phyloP scores from a whole-genome alignment of 345 rosid genomes.

The Eucalyptus leucophloia region DNA sequence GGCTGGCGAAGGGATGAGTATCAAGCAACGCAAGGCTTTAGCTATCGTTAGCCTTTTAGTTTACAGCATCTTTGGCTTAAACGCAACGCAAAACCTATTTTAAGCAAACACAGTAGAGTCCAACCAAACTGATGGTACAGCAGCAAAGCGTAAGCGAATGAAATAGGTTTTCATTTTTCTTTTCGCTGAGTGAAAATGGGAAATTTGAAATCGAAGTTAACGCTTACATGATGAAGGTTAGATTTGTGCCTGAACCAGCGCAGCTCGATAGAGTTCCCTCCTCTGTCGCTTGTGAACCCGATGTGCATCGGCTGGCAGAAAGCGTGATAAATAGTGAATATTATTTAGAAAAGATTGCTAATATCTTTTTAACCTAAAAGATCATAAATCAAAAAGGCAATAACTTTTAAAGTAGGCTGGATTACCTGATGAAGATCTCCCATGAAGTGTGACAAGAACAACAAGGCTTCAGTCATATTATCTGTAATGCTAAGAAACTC shows the following conservation, averaged over 20 bases:
- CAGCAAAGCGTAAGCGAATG: neutral
- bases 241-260: conserved; percentile 92
- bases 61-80: neutral
- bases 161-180: neutral
- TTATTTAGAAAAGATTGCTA: neutral
- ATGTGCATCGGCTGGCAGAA: conserved; percentile 72
- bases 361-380: neutral
- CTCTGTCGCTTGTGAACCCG: conserved; percentile 75
- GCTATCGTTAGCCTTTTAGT: neutral
- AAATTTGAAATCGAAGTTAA: neutral
- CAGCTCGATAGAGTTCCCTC: conserved; percentile 75
- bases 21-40: neutral
- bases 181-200: neutral
- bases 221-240: conserved; percentile 77
- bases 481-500: conserved; percentile 18
- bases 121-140: neutral
- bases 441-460: conserved; percentile 89
- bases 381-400: neutral
- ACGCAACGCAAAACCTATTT: neutral
- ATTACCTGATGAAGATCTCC: conserved; percentile 90
- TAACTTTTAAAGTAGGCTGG: neutral
- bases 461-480: conserved; percentile 86
- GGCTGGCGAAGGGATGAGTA: neutral
- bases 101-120: neutral
- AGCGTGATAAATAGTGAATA: neutral